Base-by-base conservation (phyloP, 768 basidiomycete genomes). In the Hebeloma cylindrosporum region DNA sequence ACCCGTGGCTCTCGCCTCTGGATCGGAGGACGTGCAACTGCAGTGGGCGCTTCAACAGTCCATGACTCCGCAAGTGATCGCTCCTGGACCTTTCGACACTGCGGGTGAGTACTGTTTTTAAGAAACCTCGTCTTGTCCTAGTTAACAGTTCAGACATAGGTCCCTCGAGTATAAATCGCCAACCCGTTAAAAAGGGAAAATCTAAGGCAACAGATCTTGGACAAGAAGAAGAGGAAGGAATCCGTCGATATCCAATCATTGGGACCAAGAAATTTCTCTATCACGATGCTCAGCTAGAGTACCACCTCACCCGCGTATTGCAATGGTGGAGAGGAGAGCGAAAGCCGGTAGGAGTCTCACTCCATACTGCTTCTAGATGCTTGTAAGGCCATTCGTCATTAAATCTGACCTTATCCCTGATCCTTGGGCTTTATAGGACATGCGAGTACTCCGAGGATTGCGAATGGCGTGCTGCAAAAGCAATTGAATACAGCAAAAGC, bases 321-420 rank as follows among this genome's bases (percentile, higher is more conserved):
- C 61, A 72, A 38, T 93, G 86, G 80, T 95, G 93, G 93, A 65
- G 74, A 45, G 88, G 90, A 1, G 53, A 71, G 40, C 73, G 92
- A 29, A 67, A 72, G 22, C 80, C 92, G 0, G 61, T 64, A n/a
- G 93, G 93, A 1, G 93, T 93, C 0, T 71, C 73, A 2, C 22
- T 83, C 16, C 65, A 74, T 32, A 70, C 85, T 39, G 68, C 82
- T 3, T 56, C 71, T 43, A 73, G 90, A 38, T 92, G 91, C 73
- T 68, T 68, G 81, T 90, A 61, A 66, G 84, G 75, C 13, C 4
- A 14, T 38, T 43, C 28, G 7, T 26, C 16, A n/a, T 21, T 23
- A 20, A 28, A 22, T 22, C 20, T 29, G 17, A 10, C 28, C 7
- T 34, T 40, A 4, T 22, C 22, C 21, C 32, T 53, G 2, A 47